Evolutionary conservation across 495 filamentous ascomycete species (phyloP), one percentile per base, ranked within the genome.

Genomic region (Penicillium simplicissimum): DNA sequence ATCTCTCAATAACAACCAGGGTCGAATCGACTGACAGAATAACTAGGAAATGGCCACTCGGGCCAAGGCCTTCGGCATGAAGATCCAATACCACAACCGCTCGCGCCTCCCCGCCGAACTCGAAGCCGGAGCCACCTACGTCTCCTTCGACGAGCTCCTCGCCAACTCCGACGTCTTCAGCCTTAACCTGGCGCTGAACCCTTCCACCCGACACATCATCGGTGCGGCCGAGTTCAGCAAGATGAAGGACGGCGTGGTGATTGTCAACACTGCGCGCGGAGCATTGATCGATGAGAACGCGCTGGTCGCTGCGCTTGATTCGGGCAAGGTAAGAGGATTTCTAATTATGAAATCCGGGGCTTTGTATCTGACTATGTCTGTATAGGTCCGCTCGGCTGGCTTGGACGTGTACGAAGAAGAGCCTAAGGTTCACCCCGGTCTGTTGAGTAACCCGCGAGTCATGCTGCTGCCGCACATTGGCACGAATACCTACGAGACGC

Each of bases 341-440:
- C 57, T 65, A 61, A 35, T 2, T 52, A 37, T 33, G 56, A 51
- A 13, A n/a, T 5, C 31, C 4, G 5, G 54, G 65, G 19, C 43
- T 34, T 49, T 31, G 19, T 58, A 31, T 60, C 56, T 35, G 19
- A 42, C 15, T 36, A 10, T 28, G 17, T 17, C 17, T 23, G 8
- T 28, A 55, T 51, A 80, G 78, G 76, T 81, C 35, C 81, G 57
- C 79, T 83, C 58, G 42, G 79, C 77, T 25, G 90, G 90, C n/a
- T 77, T 93, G 35, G 90, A 93, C 68, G 90, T 93, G n/a, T 93
- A 83, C 63, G 90, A 93, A 75, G 79, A 91, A 28, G 90, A 93
- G 74, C 90, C 90, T 1, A 73, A 84, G 35, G 79, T 95, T 37
- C 88, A 94, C 66, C 78, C 83, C 2, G 90, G 88, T 2, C 75